phyloP scores from a whole-genome alignment of 306 rosid species.

The Cercis canadensis region DNA sequence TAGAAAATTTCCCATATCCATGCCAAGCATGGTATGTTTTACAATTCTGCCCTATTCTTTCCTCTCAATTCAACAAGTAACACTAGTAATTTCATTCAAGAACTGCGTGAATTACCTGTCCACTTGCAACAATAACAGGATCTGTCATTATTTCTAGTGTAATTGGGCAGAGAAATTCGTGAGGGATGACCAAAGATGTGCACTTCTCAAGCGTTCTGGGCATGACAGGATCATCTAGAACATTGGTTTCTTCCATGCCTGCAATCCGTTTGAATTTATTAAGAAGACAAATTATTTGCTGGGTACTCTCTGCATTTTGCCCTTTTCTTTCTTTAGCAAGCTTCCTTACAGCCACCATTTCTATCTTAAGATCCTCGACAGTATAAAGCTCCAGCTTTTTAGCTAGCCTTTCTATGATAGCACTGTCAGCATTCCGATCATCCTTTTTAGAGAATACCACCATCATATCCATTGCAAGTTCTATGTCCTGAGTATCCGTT shows the following conservation, averaged over 20 bases:
- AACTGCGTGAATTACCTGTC: slow-evolving; percentile 67
- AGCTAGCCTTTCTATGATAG: slow-evolving; percentile 74
- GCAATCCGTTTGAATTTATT: slow-evolving; percentile 60
- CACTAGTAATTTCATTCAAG: neutral
- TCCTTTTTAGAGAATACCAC: slow-evolving; percentile 69
- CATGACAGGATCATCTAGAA: slow-evolving; percentile 50
- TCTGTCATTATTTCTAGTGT: slow-evolving; percentile 89
- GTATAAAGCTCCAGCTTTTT: slow-evolving; percentile 71
- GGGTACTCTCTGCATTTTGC: slow-evolving; percentile 55
- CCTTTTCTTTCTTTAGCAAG: slow-evolving; percentile 65
- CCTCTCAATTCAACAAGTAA: neutral
- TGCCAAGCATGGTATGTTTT: no score
- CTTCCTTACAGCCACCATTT: slow-evolving; percentile 62
- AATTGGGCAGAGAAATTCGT: slow-evolving; percentile 91
- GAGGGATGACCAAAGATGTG: slow-evolving; percentile 72
- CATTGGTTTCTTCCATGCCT: slow-evolving; percentile 61
- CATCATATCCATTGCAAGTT: slow-evolving; percentile 93
- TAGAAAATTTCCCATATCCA: no score
- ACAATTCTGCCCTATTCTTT: neutral
- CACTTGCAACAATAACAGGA: slow-evolving; percentile 85
- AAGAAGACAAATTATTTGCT: slow-evolving; percentile 63
- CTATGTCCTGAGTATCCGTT: slow-evolving; percentile 87
- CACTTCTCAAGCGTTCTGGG: slow-evolving; percentile 51
- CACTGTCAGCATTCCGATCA: slow-evolving; percentile 70
- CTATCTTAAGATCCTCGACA: slow-evolving; percentile 66